Evolutionary conservation across 805 yeast genomes (phyloP).

Genomic region (Candida bentonensis): DNA sequence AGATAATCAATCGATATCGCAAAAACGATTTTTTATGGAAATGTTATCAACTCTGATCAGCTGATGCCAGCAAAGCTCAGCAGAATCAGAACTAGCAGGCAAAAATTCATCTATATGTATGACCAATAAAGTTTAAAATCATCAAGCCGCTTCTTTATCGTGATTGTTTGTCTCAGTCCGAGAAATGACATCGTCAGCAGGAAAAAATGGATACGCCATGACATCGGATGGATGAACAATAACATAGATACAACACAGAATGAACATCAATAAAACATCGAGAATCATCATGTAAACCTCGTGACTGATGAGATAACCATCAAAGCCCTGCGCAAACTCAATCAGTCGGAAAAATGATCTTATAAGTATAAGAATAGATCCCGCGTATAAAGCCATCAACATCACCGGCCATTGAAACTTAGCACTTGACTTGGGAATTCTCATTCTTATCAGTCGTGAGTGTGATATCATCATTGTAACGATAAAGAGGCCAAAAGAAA

Average conservation of each 20-base stretch:
- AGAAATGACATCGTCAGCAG: no score
- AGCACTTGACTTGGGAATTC: neutral
- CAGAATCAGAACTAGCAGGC: no score
- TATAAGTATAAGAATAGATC: neutral
- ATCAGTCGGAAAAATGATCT: neutral
- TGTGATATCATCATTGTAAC: neutral
- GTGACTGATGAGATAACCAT: neutral
- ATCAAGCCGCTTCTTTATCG: no score
- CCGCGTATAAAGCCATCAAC: neutral
- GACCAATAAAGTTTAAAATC: no score
- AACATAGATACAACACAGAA: neutral
- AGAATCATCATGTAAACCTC: neutral
- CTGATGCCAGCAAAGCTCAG: no score
- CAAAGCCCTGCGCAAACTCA: neutral
- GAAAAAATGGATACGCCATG: neutral
- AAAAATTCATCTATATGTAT: no score
- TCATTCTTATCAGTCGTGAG: neutral
- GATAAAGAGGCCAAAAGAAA: neutral
- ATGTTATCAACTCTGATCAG: no score
- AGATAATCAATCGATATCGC: no score
- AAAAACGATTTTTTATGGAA: no score
- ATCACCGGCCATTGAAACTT: neutral
- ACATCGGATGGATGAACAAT: neutral
- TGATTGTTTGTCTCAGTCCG: no score
- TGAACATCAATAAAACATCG: neutral